Conservation (phyloP, 1,139 yeast species). For the Pichia sp. region DNA sequence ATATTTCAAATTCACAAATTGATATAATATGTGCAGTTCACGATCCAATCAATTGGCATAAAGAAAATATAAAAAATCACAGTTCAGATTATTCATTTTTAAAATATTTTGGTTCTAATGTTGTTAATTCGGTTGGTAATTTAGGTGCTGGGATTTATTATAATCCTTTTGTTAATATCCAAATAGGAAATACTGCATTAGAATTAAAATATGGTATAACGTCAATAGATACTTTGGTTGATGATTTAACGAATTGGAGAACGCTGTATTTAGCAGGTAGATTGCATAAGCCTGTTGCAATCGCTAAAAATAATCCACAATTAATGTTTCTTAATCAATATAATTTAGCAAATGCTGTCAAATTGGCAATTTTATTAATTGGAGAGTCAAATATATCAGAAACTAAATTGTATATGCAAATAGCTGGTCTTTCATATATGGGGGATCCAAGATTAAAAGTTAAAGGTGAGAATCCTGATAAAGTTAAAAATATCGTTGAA, state of each 20-base stretch:
- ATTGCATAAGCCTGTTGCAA: conserved; percentile 87
- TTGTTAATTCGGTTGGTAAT: conserved; percentile 55
- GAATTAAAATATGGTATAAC: conserved; percentile 85
- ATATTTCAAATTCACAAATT: conserved; percentile 54
- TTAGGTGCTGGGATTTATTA: conserved; percentile 92
- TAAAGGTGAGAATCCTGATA: conserved; percentile 90
- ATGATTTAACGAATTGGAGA: conserved; percentile 77
- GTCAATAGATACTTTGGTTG: conserved; percentile 50
- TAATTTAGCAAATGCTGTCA: conserved; percentile 72
- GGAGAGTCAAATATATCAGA: conserved; percentile 39
- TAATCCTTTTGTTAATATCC: conserved; percentile 76
- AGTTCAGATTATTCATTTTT: conserved; percentile 74
- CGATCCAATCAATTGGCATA: conserved; percentile 70
- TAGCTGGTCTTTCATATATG: conserved; percentile 75
- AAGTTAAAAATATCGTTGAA: conserved; percentile 75
- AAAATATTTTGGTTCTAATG: conserved; percentile 52
- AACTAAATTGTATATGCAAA: conserved; percentile 61
- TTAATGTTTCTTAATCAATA: conserved; percentile 64
- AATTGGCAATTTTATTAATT: conserved; percentile 61
- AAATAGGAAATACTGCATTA: conserved; percentile 28
- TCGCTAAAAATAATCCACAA: conserved; percentile 56
- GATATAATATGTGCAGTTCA: conserved; percentile 86
- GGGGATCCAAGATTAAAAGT: conserved; percentile 87
- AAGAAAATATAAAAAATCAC: conserved; percentile 55
- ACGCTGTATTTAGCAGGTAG: conserved; percentile 88